Base-by-base conservation (phyloP, 768 basidiomycete species). In the Lactarius evosmus region DNA sequence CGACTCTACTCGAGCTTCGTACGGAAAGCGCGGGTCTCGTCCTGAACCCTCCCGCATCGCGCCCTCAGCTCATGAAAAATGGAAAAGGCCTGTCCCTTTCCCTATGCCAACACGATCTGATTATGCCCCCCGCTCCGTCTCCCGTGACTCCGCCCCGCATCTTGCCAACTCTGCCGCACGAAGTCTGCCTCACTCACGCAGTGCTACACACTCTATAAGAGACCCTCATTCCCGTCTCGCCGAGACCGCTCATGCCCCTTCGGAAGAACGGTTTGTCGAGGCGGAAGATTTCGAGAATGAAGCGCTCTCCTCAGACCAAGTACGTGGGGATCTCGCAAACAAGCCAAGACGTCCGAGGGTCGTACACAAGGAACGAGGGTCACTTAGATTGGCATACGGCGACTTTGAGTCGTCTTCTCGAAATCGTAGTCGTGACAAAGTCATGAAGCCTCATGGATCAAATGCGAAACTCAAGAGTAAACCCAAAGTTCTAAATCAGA, bases 301-400 rank as follows among this genome's bases (percentile, higher is more conserved):
- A 25, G 25, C 25, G 16, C 4, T 41, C 27, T 40, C 33, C 49
- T 27, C 29, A 4, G 51, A 58, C 56, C 25, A 54, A 49, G 51
- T 29, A 25, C 62, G 25, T 25, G 51, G 33, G n/a, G 4, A 7
- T 38, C 29, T 33, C 30, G 60, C 33, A n/a, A 41, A 53, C 38
- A 67, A 52, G 33, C 40, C 14, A 32, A 68, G 61, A n/a, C 65
- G 62, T 19, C 22, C 34, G 11, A 67, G 56, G 50, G 9, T 53
- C 17, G 16, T 33, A 6, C 57, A 57, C 41, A 69, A 67, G 40
- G 61, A 63, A 32, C 68, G 66, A 1, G 56, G 62, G 11, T 65
- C 68, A 19, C 46, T 69, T n/a, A 46, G 22, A 46, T 46, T 38
- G 38, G 19, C 56, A 25, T 50, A 36, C 46, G 16, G 55, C 25